phyloP scores from a whole-genome alignment of 805 yeast species.

The Vanderwaltozyma polyspora region DNA sequence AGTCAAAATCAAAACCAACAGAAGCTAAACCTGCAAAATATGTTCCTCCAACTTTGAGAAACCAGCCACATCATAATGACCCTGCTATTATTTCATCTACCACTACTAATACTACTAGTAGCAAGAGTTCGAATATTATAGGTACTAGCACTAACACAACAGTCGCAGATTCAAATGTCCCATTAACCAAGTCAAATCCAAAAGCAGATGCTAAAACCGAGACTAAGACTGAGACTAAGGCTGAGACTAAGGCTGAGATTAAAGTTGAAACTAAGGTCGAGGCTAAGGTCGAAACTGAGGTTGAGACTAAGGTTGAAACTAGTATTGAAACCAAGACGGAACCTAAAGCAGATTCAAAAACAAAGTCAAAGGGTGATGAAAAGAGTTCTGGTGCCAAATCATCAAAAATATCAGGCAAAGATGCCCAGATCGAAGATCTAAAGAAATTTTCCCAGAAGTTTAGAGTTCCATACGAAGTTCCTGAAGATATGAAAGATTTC shows the following conservation, averaged over 20 bases:
- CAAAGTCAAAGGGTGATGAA: background rate
- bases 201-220: background rate
- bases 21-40: slow-evolving; percentile 26
- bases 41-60: slow-evolving; percentile 26
- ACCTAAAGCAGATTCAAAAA: background rate
- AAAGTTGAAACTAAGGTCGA: background rate
- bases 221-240: background rate
- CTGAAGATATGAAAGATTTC: slow-evolving; percentile 29
- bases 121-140: too few species aligned
- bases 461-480: slow-evolving; percentile 55
- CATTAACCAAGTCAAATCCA: background rate
- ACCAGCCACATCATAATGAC: slow-evolving; percentile 25
- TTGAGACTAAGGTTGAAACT: background rate
- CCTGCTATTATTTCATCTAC: slow-evolving; percentile 28
- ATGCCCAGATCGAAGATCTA: slow-evolving; percentile 57
- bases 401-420: slow-evolving; percentile 19
- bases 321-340: background rate
- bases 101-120: slow-evolving; percentile 8
- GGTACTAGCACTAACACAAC: too few species aligned
- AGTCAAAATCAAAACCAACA: slow-evolving; percentile 20
- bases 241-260: background rate
- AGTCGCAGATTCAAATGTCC: too few species aligned
- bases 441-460: slow-evolving; percentile 73
- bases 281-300: background rate
- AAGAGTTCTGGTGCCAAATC: background rate